Conservation (phyloP, 116 monocot species). For the Trichopus zeylanicus region DNA sequence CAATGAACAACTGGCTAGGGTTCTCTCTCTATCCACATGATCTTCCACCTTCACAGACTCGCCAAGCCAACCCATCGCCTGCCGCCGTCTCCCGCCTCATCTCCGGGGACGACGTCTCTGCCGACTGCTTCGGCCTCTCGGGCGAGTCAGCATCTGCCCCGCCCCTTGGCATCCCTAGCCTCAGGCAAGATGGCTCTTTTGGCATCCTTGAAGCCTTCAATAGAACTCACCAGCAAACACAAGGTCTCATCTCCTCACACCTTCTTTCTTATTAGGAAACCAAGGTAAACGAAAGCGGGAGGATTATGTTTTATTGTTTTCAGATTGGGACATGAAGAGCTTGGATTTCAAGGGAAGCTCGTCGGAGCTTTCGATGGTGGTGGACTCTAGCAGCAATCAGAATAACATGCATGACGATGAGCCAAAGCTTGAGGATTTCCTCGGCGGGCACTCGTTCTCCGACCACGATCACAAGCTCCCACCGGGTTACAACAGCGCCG, state of each 20-base stretch:
- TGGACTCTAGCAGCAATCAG: slow-evolving; percentile 50
- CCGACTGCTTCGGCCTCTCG: slow-evolving; percentile 47
- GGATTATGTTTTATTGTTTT: slow-evolving; percentile 1
- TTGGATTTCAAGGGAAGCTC: slow-evolving; percentile 46
- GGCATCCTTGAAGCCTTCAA: slow-evolving; percentile 54
- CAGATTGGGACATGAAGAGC: slow-evolving; percentile 78
- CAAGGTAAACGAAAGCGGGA: too few relatives aligned
- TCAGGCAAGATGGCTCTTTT: slow-evolving; percentile 39
- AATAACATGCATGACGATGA: slow-evolving; percentile 32
- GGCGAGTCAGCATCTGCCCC: slow-evolving; percentile 4
- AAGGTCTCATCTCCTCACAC: slow-evolving; percentile 14
- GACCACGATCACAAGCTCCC: slow-evolving; percentile 20
- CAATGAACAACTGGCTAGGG: slow-evolving; percentile 88
- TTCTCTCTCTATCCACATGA: slow-evolving; percentile 84
- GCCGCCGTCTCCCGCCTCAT: slow-evolving; percentile 15
- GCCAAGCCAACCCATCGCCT: slow-evolving; percentile 11
- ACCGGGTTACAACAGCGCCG: slow-evolving; percentile 9
- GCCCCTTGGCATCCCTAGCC: slow-evolving; percentile 20
- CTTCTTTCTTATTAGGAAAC: neutral
- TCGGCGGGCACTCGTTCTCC: slow-evolving; percentile 67
- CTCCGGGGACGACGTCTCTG: slow-evolving; percentile 29
- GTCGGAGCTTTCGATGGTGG: slow-evolving; percentile 77
- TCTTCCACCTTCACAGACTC: slow-evolving; percentile 30
- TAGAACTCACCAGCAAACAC: slow-evolving; percentile 25
- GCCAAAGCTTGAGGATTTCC: slow-evolving; percentile 91